Conservation (phyloP, 1,284 basidiomycete genomes). For the Caloboletus firmus region DNA sequence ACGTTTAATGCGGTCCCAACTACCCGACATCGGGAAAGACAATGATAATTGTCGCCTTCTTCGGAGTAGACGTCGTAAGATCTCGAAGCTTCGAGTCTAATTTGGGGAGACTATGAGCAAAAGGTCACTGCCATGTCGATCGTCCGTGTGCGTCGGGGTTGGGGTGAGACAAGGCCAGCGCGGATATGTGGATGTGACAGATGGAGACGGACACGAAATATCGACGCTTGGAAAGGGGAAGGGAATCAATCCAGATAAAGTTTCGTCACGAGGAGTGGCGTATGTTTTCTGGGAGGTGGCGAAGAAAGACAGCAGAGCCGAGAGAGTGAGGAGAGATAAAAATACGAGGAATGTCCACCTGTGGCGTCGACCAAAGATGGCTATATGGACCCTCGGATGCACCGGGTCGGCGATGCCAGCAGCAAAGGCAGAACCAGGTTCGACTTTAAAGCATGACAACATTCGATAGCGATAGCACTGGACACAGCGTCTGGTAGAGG, state of each 20-base stretch:
- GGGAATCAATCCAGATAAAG: neutral
- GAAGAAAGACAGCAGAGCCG: neutral
- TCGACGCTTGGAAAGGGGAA: neutral
- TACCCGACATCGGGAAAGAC: too few relatives aligned
- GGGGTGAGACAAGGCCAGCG: too few relatives aligned
- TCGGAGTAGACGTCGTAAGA: neutral
- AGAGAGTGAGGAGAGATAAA: neutral
- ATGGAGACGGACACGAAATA: neutral
- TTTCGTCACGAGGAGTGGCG: neutral
- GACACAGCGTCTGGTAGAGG: neutral
- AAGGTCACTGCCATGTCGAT: neutral
- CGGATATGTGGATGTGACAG: neutral
- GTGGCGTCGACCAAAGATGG: conserved; percentile 12
- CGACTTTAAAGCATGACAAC: too few relatives aligned
- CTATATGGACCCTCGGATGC: conserved; percentile 4
- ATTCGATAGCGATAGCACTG: too few relatives aligned
- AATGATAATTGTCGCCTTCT: neutral
- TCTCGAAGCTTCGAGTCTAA: too few relatives aligned
- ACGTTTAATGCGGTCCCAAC: neutral
- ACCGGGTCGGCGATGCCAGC: neutral
- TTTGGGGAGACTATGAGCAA: too few relatives aligned
- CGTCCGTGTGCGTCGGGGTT: neutral
- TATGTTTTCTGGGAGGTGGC: neutral
- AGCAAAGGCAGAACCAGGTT: neutral
- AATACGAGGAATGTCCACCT: conserved; percentile 1